phyloP scores from a whole-genome alignment of 176 grass and related monocot species.

The Triticum timopheevii region DNA sequence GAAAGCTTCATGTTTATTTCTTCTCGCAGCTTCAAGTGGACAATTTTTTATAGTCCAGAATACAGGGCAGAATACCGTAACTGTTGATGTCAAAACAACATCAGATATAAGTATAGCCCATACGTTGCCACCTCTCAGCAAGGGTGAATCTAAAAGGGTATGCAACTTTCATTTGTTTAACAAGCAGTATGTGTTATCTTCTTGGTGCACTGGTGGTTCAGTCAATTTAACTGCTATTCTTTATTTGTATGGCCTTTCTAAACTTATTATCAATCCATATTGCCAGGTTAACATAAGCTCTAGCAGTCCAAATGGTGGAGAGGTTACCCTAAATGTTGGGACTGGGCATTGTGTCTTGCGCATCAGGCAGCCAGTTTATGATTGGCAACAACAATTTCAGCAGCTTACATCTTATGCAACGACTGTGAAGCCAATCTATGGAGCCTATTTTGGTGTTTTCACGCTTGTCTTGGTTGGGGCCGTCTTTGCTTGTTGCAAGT shows the following conservation, averaged over 20 bases:
- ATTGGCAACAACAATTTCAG: constrained; percentile 59
- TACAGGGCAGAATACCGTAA: constrained; percentile 41
- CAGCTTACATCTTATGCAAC: constrained; percentile 55
- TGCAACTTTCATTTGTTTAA: constrained; percentile 14
- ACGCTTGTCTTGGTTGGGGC: constrained; percentile 52
- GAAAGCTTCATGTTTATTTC: constrained; percentile 12
- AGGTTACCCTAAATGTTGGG: constrained; percentile 51
- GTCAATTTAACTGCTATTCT: neutral
- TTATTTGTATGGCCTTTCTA: neutral
- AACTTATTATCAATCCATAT: constrained; percentile 19
- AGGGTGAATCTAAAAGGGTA: constrained; percentile 46
- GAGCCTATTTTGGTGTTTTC: constrained; percentile 56
- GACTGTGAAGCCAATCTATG: constrained; percentile 74
- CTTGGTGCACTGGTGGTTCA: neutral
- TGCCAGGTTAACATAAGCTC: constrained; percentile 49
- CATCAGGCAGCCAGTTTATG: constrained; percentile 31
- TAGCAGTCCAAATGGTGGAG: constrained; percentile 26
- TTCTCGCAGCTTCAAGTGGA: constrained; percentile 48
- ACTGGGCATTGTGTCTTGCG: constrained; percentile 42
- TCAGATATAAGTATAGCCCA: constrained; percentile 27
- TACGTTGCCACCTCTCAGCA: neutral
- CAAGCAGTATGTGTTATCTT: neutral
- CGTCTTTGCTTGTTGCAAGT: constrained; percentile 72
- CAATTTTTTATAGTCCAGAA: constrained; percentile 53
- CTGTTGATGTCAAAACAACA: constrained; percentile 33